phyloP scores from a whole-genome alignment of 2,329 filamentous ascomycete species.

The Aspergillus thermomutatus region DNA sequence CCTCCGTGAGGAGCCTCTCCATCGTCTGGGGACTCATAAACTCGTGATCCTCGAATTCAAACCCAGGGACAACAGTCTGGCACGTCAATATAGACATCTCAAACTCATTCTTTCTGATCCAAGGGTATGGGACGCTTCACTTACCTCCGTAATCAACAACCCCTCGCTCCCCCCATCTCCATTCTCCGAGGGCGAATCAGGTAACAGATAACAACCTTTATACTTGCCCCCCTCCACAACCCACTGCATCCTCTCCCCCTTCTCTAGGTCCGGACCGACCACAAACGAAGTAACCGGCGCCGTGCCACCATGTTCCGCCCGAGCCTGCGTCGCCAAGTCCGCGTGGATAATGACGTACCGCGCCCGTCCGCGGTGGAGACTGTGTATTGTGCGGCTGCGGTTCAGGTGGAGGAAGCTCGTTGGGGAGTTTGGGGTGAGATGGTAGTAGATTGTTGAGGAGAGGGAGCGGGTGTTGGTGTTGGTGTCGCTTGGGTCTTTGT shows the following conservation, averaged over 20 bases:
- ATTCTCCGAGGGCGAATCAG: constrained; percentile 34
- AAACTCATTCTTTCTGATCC: too few species aligned
- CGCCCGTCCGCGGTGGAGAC: constrained; percentile 60
- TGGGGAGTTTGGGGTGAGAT: constrained; percentile 55
- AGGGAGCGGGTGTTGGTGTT: constrained; percentile 46
- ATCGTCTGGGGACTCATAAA: constrained; percentile 57
- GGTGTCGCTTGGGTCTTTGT: neutral
- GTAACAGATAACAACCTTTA: constrained; percentile 61
- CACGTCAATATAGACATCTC: neutral
- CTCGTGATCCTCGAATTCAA: constrained; percentile 65
- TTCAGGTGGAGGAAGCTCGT: constrained; percentile 64
- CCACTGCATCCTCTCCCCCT: constrained; percentile 64
- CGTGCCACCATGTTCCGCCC: constrained; percentile 28
- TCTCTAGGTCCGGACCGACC: constrained; percentile 56
- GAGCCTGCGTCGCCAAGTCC: constrained; percentile 44
- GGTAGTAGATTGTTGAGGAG: constrained; percentile 63
- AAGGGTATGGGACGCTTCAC: too few species aligned
- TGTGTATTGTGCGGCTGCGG: constrained; percentile 61
- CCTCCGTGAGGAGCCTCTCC: constrained; percentile 50
- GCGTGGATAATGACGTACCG: constrained; percentile 63
- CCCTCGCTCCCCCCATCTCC: constrained; percentile 43
- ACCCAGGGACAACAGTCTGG: constrained; percentile 63
- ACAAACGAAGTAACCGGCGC: constrained; percentile 61
- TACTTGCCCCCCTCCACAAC: constrained; percentile 66
- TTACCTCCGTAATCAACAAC: constrained; percentile 61